A percentile compares a stretch with the other conserved stretches of the same genome.
These are phyloP conservation scores for Psilocybe mexicana DNA, from an alignment of 1,284 basidiomycete species.

Conservation along the genomic window DNA sequence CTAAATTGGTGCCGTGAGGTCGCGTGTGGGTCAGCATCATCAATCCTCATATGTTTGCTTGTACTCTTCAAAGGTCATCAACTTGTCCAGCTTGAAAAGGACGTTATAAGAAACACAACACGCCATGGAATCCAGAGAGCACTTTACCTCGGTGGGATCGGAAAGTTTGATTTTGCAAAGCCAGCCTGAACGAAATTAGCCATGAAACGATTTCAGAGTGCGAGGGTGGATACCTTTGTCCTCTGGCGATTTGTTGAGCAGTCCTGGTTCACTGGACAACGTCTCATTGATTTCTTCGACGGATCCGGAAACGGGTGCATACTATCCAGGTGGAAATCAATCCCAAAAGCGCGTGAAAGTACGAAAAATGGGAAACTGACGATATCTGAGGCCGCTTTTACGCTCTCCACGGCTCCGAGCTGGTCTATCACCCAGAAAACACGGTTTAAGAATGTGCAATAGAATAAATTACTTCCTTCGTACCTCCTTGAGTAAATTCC, in stretches of 20 bases:
- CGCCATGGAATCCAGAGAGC: neutral
- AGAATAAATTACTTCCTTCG: constrained; percentile 25
- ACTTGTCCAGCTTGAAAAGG: constrained; percentile 58
- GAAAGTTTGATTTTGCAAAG: constrained; percentile 91
- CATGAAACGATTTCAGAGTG: neutral
- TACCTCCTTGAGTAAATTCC: constrained; percentile 79
- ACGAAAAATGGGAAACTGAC: constrained; percentile 43
- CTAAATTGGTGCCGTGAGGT: neutral
- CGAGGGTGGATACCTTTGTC: constrained; percentile 65
- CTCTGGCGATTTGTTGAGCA: constrained; percentile 91
- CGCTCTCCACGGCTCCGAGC: constrained; percentile 96
- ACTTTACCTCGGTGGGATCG: constrained; percentile 69
- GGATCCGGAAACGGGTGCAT: constrained; percentile 89
- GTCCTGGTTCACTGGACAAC: constrained; percentile 70
- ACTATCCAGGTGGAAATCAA: constrained; percentile 46
- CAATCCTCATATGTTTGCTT: constrained; percentile 63
- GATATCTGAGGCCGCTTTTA: constrained; percentile 97
- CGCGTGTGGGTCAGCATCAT: neutral
- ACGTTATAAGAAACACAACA: neutral
- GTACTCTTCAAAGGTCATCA: constrained; percentile 83
- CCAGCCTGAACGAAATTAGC: constrained; percentile 69
- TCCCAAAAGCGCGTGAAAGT: constrained; percentile 1
- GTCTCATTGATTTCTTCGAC: constrained; percentile 80
- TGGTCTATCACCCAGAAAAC: constrained; percentile 55
- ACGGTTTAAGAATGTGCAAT: constrained; percentile 1